Percentiles rank a stretch among this genome's conserved stretches.
Conservation (phyloP, 2,329 filamentous ascomycete genomes). For the Fusarium nematophilum region DNA sequence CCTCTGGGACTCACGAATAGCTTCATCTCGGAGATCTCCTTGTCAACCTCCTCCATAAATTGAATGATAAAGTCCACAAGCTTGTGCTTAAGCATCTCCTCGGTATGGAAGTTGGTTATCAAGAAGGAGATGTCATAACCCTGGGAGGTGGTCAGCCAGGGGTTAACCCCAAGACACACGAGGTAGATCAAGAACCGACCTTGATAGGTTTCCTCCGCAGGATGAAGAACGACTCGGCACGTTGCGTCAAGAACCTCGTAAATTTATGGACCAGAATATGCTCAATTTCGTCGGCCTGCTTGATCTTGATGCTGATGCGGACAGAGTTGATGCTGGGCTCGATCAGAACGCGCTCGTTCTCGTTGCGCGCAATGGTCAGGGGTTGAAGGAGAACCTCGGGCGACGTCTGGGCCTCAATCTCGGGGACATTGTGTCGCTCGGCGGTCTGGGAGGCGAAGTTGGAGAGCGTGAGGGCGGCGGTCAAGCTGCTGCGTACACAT, state of each 20-base stretch:
- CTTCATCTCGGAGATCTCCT: conserved; percentile 99
- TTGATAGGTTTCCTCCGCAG: conserved; percentile 94
- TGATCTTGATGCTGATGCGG: conserved; percentile 97
- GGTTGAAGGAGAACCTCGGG: conserved; percentile 95
- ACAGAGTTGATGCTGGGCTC: conserved; percentile 98
- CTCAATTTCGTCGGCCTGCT: conserved; percentile 99
- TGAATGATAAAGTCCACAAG: conserved; percentile 99
- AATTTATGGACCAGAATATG: conserved; percentile 99
- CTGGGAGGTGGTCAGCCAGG: conserved; percentile 56
- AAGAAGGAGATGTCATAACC: conserved; percentile 99
- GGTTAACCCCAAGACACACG: conserved; percentile 5
- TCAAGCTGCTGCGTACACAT: conserved; percentile 94
- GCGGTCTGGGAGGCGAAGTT: conserved; percentile 98
- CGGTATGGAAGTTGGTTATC: conserved; percentile 98
- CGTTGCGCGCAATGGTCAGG: conserved; percentile 90
- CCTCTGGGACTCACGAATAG: conserved; percentile 81
- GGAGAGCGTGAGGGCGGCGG: conserved; percentile 85
- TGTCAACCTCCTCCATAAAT: conserved; percentile 99
- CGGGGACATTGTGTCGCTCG: conserved; percentile 97
- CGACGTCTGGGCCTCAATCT: conserved; percentile 92
- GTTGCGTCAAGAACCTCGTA: conserved; percentile 85
- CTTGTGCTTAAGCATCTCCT: conserved; percentile 99
- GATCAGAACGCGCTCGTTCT: conserved; percentile 96
- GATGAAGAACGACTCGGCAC: conserved; percentile 95
- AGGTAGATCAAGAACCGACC: conserved; percentile 61